Base-by-base conservation (phyloP, 768 basidiomycete genomes). In the Lentinula sp. region DNA sequence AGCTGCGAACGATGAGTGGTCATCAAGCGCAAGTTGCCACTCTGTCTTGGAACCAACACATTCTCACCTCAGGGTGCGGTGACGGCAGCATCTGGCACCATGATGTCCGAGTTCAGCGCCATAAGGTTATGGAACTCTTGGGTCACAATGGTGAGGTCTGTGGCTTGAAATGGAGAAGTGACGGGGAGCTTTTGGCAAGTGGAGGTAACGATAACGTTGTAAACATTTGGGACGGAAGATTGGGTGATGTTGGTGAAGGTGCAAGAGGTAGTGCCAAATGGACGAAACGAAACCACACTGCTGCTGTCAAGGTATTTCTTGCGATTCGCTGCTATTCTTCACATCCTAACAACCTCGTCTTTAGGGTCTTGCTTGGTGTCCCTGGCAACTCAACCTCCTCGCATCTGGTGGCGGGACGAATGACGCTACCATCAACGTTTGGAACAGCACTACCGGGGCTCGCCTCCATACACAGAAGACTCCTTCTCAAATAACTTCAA, bases 181-280 rank as follows among this genome's bases (percentile, higher is more conserved):
- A 95, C 65, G 93, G 95, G 0, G 89, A 94, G 71, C 77, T 96
- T 18, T 80, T 99, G 23, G 96, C 96, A 0, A 94, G 92, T 65
- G 96, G 96, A 2, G 96, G 95, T 0, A 97, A 98, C 69, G 97
- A 98, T 72, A 98, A 98, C 64, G 94, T 97, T 18, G 95, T 98
- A 58, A 96, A 97, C 68, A 89, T 97, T 54, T 99, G 96, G 96
- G 96, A 99, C 66, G 91, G 88, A 5, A 81, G 91, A 59, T 77
- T 91, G 0, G 84, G 84, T 0, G 83, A 84, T 63, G 81, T 81
- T 1, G 77, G 72, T 3, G 76, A 78, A 62, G 79, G 79, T 11
- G 75, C 82, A 3, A 71, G 82, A 16, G 85, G 82, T 2, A 81
- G 73, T 69, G 86, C 93, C 0, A 94, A 93, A 69, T 95, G 92